Conservation (phyloP, 345 rosid species). For the Zanthoxylum bungeanum region DNA sequence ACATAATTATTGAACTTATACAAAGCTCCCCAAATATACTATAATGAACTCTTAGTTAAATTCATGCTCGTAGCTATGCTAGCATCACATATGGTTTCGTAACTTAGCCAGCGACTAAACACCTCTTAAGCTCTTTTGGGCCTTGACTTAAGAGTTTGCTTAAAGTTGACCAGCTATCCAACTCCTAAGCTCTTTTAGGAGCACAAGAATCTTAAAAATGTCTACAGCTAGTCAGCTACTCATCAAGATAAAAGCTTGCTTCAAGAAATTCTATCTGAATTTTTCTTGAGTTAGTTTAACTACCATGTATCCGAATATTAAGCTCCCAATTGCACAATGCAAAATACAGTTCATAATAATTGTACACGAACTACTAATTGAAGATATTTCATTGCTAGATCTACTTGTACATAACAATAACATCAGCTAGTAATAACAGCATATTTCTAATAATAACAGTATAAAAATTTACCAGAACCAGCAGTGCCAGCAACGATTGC, state of each 20-base stretch:
- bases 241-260: not conserved
- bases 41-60: not conserved
- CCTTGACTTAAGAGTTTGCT: not conserved
- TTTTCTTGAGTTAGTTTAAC: not conserved
- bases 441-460: not conserved
- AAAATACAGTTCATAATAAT: not conserved
- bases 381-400: not conserved
- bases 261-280: not conserved
- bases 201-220: not conserved
- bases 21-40: not conserved
- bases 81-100: not conserved
- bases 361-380: not conserved
- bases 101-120: not conserved
- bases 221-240: not conserved
- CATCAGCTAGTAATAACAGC: too few species aligned
- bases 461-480: slow-evolving; percentile 64
- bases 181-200: not conserved
- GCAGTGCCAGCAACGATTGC: slow-evolving; percentile 95
- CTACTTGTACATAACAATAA: not conserved
- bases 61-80: not conserved
- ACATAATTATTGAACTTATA: not conserved
- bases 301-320: not conserved
- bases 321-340: not conserved
- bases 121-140: slow-evolving; percentile 3
- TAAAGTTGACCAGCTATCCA: not conserved